These are phyloP conservation scores for Russula lepida DNA, from an alignment of 768 basidiomycete species.

Conservation along the genomic window DNA sequence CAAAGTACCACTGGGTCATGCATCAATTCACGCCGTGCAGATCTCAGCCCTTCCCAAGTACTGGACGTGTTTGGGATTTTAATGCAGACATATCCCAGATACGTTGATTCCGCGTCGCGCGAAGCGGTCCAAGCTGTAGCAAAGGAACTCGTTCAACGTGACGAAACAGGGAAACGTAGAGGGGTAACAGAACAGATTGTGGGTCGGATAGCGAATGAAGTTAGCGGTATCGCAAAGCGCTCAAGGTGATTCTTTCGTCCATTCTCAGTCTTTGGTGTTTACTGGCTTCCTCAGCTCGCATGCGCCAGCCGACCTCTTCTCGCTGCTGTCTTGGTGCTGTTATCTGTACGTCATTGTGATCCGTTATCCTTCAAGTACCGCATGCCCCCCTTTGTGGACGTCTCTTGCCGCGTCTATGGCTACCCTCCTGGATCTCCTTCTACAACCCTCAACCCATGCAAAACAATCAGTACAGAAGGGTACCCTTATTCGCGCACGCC, in stretches of 20 bases:
- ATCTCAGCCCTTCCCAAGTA: slow-evolving; percentile 49
- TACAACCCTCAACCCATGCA: slow-evolving; percentile 42
- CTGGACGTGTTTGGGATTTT: slow-evolving; percentile 67
- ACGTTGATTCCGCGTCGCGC: slow-evolving; percentile 62
- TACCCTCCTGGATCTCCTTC: slow-evolving; percentile 47
- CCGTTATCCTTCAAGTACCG: slow-evolving; percentile 37
- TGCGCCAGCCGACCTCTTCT: slow-evolving; percentile 54
- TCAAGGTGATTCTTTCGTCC: slow-evolving; percentile 41
- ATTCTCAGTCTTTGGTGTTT: background rate
- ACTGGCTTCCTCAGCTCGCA: slow-evolving; percentile 22
- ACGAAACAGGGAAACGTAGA: slow-evolving; percentile 46
- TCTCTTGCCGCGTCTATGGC: slow-evolving; percentile 51
- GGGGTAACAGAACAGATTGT: slow-evolving; percentile 61
- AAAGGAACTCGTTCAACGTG: slow-evolving; percentile 53
- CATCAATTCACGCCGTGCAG: slow-evolving; percentile 31
- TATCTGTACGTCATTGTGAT: slow-evolving; percentile 50
- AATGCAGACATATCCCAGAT: slow-evolving; percentile 70
- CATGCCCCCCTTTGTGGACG: slow-evolving; percentile 41
- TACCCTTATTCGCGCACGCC: slow-evolving; percentile 49
- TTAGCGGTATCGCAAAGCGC: slow-evolving; percentile 46
- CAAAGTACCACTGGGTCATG: background rate
- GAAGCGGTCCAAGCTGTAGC: slow-evolving; percentile 63
- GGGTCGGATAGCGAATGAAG: slow-evolving; percentile 69
- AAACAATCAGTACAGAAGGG: slow-evolving; percentile 56
- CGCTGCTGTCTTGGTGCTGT: slow-evolving; percentile 65